Percentiles rank a stretch among this genome's conserved stretches.
These are phyloP conservation scores for Aspergillus vadensis DNA, from an alignment of 2,329 filamentous ascomycete genomes.

Conservation along the genomic window DNA sequence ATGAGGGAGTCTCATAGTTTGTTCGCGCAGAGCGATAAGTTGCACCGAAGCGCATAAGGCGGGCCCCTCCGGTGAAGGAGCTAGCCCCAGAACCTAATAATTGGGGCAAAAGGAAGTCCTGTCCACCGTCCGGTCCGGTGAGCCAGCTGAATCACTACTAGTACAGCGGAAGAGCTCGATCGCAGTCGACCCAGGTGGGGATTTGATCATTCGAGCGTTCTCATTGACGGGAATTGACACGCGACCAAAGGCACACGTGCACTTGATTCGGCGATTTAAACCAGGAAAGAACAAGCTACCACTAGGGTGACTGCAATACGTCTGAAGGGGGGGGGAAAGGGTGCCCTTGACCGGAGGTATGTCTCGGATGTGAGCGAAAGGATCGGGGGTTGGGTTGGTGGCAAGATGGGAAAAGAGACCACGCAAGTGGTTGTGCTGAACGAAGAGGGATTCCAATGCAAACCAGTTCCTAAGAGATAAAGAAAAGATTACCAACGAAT, in stretches of 20 bases:
- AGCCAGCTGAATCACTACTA: not conserved
- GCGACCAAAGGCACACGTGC: not conserved
- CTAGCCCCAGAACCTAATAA: not conserved
- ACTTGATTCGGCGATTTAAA: not conserved
- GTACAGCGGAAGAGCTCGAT: not conserved
- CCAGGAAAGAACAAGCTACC: not conserved
- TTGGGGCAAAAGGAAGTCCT: not conserved
- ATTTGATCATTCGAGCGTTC: not conserved
- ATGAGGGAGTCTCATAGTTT: not conserved
- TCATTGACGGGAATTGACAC: not conserved
- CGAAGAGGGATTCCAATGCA: not conserved
- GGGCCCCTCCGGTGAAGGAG: not conserved
- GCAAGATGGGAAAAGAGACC: not conserved
- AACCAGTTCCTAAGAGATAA: not conserved
- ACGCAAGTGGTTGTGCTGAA: not conserved
- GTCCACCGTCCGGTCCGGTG: not conserved
- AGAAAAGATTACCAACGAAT: slow-evolving; percentile 1
- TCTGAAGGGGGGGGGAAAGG: not conserved
- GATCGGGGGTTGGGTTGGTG: not conserved
- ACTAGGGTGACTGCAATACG: not conserved
- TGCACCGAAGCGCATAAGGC: not conserved
- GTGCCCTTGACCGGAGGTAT: not conserved
- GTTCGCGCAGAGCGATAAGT: not conserved
- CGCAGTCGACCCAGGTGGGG: not conserved
- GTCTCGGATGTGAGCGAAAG: not conserved